Evolutionary conservation across 2,329 filamentous ascomycete species (phyloP).

Genomic region (Colletotrichum eremochloae): DNA sequence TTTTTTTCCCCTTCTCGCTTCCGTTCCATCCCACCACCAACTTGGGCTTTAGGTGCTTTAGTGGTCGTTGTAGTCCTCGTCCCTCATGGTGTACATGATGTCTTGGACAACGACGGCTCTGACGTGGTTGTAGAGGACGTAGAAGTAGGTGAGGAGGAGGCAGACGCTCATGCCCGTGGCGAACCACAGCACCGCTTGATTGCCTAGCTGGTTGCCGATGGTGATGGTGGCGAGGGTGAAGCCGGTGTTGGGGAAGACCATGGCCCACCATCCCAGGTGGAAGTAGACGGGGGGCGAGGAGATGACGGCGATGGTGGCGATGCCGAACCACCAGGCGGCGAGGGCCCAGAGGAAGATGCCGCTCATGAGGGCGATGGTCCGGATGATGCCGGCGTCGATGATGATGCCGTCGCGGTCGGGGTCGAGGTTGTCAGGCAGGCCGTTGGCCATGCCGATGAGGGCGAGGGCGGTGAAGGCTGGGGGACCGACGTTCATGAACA

Average conservation of each 20-base stretch:
- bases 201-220: conserved; percentile 63
- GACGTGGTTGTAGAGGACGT: conserved; percentile 60
- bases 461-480: conserved; percentile 79
- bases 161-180: conserved; percentile 64
- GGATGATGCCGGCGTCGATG: conserved; percentile 59
- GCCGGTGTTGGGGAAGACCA: conserved; percentile 73
- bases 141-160: conserved; percentile 56
- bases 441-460: conserved; percentile 75
- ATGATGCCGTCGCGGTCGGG: conserved; percentile 56
- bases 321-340: conserved; percentile 69
- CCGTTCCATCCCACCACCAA: no score
- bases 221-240: conserved; percentile 70
- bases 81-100: conserved; percentile 68
- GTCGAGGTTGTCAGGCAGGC: conserved; percentile 63
- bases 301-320: conserved; percentile 52
- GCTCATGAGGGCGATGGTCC: conserved; percentile 60
- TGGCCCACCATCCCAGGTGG: conserved; percentile 74
- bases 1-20: neutral
- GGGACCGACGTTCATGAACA: conserved; percentile 84
- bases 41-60: neutral
- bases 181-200: conserved; percentile 61
- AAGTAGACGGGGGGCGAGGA: conserved; percentile 62
- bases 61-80: conserved; percentile 58
- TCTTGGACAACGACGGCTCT: conserved; percentile 64
- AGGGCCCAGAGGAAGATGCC: conserved; percentile 76